phyloP scores from a whole-genome alignment of 2,329 filamentous ascomycete species.

The Arthrobotrys musiformis region DNA sequence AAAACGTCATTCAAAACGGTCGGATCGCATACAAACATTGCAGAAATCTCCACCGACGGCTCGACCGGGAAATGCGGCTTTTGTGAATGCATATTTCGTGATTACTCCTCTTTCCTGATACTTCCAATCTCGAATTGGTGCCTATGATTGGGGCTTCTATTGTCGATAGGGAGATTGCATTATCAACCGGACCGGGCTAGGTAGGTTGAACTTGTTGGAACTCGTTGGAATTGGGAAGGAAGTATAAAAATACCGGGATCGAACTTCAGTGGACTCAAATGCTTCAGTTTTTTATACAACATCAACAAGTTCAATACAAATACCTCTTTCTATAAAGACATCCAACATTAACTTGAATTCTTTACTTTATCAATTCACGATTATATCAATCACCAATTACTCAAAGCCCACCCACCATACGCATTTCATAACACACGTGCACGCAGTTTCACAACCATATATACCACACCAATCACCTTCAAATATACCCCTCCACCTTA shows the following conservation, averaged over 20 bases:
- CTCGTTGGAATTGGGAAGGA: slow-evolving; percentile 4
- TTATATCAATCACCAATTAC: neutral
- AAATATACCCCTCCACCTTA: too few relatives aligned
- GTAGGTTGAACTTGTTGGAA: neutral
- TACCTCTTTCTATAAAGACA: neutral
- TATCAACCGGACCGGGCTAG: slow-evolving; percentile 32
- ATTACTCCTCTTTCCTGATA: slow-evolving; percentile 18
- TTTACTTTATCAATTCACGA: too few relatives aligned
- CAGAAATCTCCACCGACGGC: slow-evolving; percentile 25
- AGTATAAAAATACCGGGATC: slow-evolving; percentile 30
- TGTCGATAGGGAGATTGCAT: slow-evolving; percentile 4
- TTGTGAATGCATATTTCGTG: slow-evolving; percentile 5
- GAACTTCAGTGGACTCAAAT: slow-evolving; percentile 24
- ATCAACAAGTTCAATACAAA: neutral
- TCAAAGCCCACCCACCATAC: neutral
- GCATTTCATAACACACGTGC: too few relatives aligned
- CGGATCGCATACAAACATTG: neutral
- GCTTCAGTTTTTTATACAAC: slow-evolving; percentile 2
- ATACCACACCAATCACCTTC: too few relatives aligned
- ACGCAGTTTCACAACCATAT: too few relatives aligned
- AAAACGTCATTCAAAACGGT: slow-evolving; percentile 20
- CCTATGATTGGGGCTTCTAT: neutral
- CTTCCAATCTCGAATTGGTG: neutral
- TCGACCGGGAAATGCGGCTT: slow-evolving; percentile 40
- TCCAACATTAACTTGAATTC: too few relatives aligned